Base-by-base conservation (phyloP, 2,329 filamentous ascomycete genomes). In the Trichoderma afroharzianum region DNA sequence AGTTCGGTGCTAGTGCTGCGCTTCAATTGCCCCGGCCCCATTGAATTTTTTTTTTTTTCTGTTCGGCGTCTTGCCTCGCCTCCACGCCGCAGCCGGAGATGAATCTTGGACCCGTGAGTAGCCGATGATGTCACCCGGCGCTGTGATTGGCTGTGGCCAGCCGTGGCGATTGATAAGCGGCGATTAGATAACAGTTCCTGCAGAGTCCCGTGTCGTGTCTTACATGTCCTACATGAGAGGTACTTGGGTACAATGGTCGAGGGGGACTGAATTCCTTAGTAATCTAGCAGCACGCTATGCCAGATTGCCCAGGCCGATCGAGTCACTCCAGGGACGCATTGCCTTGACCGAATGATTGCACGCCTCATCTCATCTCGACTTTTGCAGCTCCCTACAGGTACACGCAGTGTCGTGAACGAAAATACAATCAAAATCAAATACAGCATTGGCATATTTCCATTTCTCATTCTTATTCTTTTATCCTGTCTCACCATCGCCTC, bases 71-170 rank as follows among this genome's bases (percentile, higher is more conserved):
- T 24, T 18, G 21, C 32, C 32, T 58, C 59, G 61, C 50, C 68
- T 70, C 59, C 61, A 33, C 62, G 69, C 63, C 70, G 64, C 50
- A 39, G 70, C 63, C 63, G 64, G 64, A 70, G 66, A 69, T 69
- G 64, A 72, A 69, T 71, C 39, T 64, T 53, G 57, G 24, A 28
- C 59, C 59, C 71, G 71, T 24, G n/a, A 18, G 62, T 72, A 72
- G 55, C 71, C 71, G 71, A 57, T 71, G 61, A 68, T 71, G 63
- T 68, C 71, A 71, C 30, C 9, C 14, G 21, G 68, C 33, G n/a
- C 55, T 50, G 24, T 63, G 62, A 72, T 72, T 72, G 71, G 71
- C 67, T 36, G 26, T 15, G 4, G 12, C 4, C n/a, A 24, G 8
- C 30, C 9, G 24, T 62, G 57, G 63, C 70, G 59, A 71, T 71